Base-by-base conservation (phyloP, 129 eudicot genomes). In the Pulicaria dysenterica region DNA sequence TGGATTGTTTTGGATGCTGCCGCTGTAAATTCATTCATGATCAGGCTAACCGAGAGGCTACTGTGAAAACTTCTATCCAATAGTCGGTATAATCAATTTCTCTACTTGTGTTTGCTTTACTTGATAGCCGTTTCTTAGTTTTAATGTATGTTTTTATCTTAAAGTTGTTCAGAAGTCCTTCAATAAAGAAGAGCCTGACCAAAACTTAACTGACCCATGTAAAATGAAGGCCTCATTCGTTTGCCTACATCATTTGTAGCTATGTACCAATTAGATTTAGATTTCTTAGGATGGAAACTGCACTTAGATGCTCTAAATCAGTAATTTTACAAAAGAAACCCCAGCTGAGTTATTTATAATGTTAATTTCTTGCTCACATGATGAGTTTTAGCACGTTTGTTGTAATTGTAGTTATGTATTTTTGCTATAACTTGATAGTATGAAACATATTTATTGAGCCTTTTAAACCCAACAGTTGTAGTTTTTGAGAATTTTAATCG, bases 11-110 rank as follows among this genome's bases (percentile, higher is more conserved):
- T 90, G 85, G 96, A 88, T 59, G 88, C 89, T 15, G 78, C 12
- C 41, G 86, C 88, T 50, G 97, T 90, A 16, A 94, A 88, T 83
- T 65, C 79, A 19, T 94, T 94, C 91, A 94, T 94, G 99, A 82
- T 90, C 65, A 79, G 84, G 62, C 79, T 94, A 77, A 94, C 97
- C 5, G 91, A 94, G 81, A 88, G 86, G 83, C 85, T 90, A 6
- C 77, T 77, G 48, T 82, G 75, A 79, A 45, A 42, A 12, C 19
- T 31, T 53, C 38, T 40, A 51, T 58, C 55, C 41, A 5, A 60
- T 7, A 62, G 43, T 63, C 11, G 47, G 73, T 60, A 15, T n/a
- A 51, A 38, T 12, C 54, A 47, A 59, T 58, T 56, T 14, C 47
- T 72, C 7, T 56, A 40, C 24, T 43, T 48, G 51, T 46, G 62